A percentile compares a stretch with the other conserved stretches of the same genome.
phyloP scores from a whole-genome alignment of 2,329 filamentous ascomycete genomes.

The Exophiala spinifera region DNA sequence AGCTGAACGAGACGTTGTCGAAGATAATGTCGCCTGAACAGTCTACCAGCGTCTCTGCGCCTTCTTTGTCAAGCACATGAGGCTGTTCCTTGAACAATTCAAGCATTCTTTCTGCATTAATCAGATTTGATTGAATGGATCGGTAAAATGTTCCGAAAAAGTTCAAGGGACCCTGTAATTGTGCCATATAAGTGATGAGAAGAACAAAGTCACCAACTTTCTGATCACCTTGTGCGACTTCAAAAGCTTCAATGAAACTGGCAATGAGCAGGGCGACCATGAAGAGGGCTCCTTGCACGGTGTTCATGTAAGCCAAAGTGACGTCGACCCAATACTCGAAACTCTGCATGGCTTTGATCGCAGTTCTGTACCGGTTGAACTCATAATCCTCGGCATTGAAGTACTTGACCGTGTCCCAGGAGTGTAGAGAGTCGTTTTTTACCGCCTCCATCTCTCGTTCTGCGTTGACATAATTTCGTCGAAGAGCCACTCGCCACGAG shows the following conservation, averaged over 20 bases:
- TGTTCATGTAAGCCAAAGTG: constrained; percentile 76
- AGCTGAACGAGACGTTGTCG: constrained; percentile 85
- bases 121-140: constrained; percentile 94
- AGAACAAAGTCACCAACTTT: constrained; percentile 69
- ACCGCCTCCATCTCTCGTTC: constrained; percentile 94
- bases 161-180: constrained; percentile 76
- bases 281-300: constrained; percentile 75
- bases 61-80: constrained; percentile 75
- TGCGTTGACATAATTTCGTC: constrained; percentile 90
- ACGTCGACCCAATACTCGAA: constrained; percentile 74
- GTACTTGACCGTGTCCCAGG: constrained; percentile 94
- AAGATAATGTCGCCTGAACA: constrained; percentile 84
- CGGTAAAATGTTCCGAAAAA: constrained; percentile 95
- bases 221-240: constrained; percentile 66
- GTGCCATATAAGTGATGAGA: constrained; percentile 72
- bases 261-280: constrained; percentile 71
- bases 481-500: constrained; percentile 83
- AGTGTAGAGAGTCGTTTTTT: constrained; percentile 97
- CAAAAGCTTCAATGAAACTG: constrained; percentile 71
- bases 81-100: constrained; percentile 96
- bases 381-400: constrained; percentile 83
- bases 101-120: constrained; percentile 90
- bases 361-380: constrained; percentile 67
- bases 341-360: constrained; percentile 67
- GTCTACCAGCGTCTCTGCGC: constrained; percentile 59